These are phyloP conservation scores for Linnemannia zychae DNA, from an alignment of 192 early-diverging fungal genomes.

Conservation along the genomic window DNA sequence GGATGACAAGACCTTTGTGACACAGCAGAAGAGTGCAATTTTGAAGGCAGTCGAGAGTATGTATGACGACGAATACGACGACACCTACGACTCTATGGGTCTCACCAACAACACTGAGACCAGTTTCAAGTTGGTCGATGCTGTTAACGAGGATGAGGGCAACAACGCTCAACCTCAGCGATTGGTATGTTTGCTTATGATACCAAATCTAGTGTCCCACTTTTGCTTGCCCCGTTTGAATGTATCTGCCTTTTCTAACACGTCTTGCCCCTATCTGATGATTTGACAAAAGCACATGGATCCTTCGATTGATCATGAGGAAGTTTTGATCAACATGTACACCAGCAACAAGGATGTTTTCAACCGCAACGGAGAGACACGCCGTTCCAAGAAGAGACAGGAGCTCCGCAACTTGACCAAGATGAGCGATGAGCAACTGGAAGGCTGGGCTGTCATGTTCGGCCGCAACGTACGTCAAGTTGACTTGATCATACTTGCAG, in stretches of 20 bases:
- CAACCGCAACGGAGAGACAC: constrained; percentile 66
- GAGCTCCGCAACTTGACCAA: constrained; percentile 74
- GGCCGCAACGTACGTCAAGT: constrained; percentile 77
- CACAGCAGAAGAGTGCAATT: constrained; percentile 62
- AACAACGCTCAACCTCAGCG: background rate
- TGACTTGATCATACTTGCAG: no score
- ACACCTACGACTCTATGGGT: constrained; percentile 87
- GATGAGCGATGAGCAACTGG: constrained; percentile 91
- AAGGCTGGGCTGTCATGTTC: constrained; percentile 95
- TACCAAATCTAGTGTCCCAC: no score
- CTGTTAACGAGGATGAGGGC: constrained; percentile 53
- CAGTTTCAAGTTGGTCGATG: constrained; percentile 69
- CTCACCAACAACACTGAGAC: constrained; percentile 66
- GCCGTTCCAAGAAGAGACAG: constrained; percentile 73
- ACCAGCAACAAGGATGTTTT: constrained; percentile 72
- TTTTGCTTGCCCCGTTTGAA: no score
- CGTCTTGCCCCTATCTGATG: background rate
- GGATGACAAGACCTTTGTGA: constrained; percentile 70
- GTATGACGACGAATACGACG: constrained; percentile 94
- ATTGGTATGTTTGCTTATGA: background rate
- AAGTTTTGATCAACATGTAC: constrained; percentile 72
- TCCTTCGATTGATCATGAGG: constrained; percentile 73
- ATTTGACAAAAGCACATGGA: constrained; percentile 46
- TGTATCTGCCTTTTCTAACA: background rate
- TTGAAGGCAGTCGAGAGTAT: constrained; percentile 62